Conservation (phyloP, 23 red algal species). For the Agarophyton chilense region DNA sequence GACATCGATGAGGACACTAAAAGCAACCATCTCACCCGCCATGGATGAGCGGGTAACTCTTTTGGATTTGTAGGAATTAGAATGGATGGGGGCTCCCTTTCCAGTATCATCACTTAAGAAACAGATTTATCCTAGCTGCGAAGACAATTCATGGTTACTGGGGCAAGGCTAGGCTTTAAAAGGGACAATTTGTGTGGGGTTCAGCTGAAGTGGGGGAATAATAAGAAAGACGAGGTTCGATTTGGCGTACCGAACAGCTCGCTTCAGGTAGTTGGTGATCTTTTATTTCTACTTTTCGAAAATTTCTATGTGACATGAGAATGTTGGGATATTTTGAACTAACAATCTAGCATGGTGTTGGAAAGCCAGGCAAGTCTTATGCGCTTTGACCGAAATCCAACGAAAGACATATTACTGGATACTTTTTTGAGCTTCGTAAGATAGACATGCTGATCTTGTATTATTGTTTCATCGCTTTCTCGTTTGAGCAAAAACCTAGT, state of each 20-base stretch:
- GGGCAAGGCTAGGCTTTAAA: slow-evolving; percentile 16
- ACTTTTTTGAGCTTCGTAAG: slow-evolving; percentile 43
- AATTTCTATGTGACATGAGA: slow-evolving; percentile 30
- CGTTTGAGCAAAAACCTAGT: too few relatives aligned
- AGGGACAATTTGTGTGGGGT: background rate
- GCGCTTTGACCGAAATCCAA: slow-evolving; percentile 27
- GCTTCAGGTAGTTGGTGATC: slow-evolving; percentile 5
- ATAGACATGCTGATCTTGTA: slow-evolving; percentile 34
- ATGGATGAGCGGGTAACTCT: slow-evolving; percentile 34
- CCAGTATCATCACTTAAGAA: slow-evolving; percentile 4
- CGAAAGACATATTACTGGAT: background rate
- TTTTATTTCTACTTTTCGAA: background rate
- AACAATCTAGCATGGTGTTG: too few relatives aligned
- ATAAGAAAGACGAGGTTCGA: background rate
- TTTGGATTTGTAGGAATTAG: slow-evolving; percentile 27
- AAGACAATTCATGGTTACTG: slow-evolving; percentile 16
- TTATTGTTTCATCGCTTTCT: too few relatives aligned
- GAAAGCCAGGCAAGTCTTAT: slow-evolving; percentile 61
- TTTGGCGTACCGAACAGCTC: slow-evolving; percentile 19
- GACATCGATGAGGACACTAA: slow-evolving; percentile 5
- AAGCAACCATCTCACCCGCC: slow-evolving; percentile 15
- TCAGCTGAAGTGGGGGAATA: slow-evolving; percentile 3
- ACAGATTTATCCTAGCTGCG: slow-evolving; percentile 21
- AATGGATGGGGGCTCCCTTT: background rate
- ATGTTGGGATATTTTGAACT: slow-evolving; percentile 28